Evolutionary conservation across 2,329 filamentous ascomycete species (phyloP), one percentile per base, ranked within the genome.

Genomic region (Paracoccidioides lutzii): DNA sequence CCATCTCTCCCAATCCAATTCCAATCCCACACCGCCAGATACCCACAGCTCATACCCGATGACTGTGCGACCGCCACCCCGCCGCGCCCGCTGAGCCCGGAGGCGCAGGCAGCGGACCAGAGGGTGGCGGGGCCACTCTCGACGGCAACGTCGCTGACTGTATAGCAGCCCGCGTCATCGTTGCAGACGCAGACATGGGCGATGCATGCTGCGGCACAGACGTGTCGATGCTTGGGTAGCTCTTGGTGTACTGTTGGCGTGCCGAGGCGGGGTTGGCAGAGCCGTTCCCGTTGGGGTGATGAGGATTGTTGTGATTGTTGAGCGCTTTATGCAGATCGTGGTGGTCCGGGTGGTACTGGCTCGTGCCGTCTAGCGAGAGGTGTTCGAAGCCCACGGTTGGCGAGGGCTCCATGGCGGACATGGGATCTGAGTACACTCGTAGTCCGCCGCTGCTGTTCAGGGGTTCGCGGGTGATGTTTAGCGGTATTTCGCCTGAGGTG

Each of bases 401-500:
- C 8, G 61, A 54, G 56, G 60, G 22, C 58, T 64, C 48, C 59
- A 60, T 51, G 15, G 65, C 60, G 43, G 64, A 61, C 32, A 44
- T 45, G 59, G 55, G 45, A 64, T 60, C 53, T 57, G 59, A 45
- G 61, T 58, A 46, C 61, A 59, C 33, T 62, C 62, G 62, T 54
- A 64, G 60, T 14, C 12, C 14, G 12, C 44, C n/a, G 44, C 14
- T 48, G 30, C 6, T 48, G 44, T 30, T 30, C 61, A 63, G 62
- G 65, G 67, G 51, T 54, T 71, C 69, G 52, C 68, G 68, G 53
- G 66, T 66, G 33, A 69, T 65, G 58, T 72, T 71, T 58, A 88
- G 81, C 42, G 83, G 83, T 57, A 88, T 88, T 63, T 88, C 83
- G 57, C 83, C 84, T 54, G 84, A 86, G 9, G 83, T 86, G 37